Evolutionary conservation across 2,329 filamentous ascomycete species (phyloP), one percentile per base, ranked within the genome.

Genomic region (Shiraia bambusicola): DNA sequence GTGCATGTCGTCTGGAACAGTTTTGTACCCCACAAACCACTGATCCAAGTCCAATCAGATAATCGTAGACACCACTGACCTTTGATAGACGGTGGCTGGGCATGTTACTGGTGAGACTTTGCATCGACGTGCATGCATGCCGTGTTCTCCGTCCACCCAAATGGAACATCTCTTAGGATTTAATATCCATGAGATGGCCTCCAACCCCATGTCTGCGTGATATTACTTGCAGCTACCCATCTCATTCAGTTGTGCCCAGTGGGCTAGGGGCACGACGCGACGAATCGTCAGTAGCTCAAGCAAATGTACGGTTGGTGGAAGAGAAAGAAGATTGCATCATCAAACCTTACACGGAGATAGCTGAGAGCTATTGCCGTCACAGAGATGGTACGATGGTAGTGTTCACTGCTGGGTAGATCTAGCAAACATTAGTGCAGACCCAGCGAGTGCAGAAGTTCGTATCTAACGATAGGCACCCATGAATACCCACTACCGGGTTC

Each of bases 1-100:
- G 19, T 37, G 26, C 30, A 38, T 17, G 15, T 28, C 15, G 17
- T 45, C 38, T 50, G 42, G 42, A 49, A 31, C 15, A 12, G 29
- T 26, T 45, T 26, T 10, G 9, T 34, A 32, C 15, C 28, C 35
- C 28, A 38, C 28, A 38, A 7, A 16, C 11, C 11, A 11, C 26
- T 11, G 32, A 28, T 28, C 25, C 30, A 29, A 22, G 19, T 5
- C 19, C 8, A 22, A 8, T 5, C 19, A 22, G 19, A n/a, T 22
- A 4, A 8, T 22, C 19, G 8, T 19, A 19, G 37, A 25, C 28
- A 31, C 24, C 39, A 29, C 25, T 30, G 34, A 36, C 28, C 16
- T 14, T 25, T 10, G 7, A 22, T 37, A 14, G n/a, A 27, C 24
- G 9, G 28, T 30, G 16, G 36, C 32, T 19, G 22, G 15, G 30